Evolutionary conservation across 768 basidiomycete species (phyloP).

Genomic region (Termitomyces eurrhizus): DNA sequence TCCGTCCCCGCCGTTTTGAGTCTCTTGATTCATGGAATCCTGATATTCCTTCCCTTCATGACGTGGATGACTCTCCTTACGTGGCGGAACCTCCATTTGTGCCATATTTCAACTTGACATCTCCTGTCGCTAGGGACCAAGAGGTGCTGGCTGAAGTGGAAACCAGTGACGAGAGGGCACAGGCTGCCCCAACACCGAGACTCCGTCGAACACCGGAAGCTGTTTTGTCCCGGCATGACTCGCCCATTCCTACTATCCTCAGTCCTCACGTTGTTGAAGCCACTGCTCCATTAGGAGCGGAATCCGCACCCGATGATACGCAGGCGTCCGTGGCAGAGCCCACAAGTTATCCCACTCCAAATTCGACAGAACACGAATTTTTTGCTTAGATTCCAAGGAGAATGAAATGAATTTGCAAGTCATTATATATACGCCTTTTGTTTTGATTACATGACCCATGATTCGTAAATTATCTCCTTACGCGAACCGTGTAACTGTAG

Average conservation of each 20-base stretch:
- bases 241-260: conserved; percentile 25
- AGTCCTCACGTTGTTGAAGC: not conserved
- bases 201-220: conserved; percentile 67
- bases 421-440: conserved; percentile 13
- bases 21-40: conserved; percentile 21
- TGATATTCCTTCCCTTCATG: conserved; percentile 17
- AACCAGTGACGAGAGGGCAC: conserved; percentile 28
- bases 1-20: conserved; percentile 41
- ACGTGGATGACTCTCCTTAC: conserved; percentile 4
- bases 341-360: conserved; percentile 47
- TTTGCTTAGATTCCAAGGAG: conserved; percentile 21
- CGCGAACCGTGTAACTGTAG: not conserved
- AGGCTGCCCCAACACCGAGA: conserved; percentile 36
- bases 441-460: conserved; percentile 9
- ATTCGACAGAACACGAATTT: conserved; percentile 39
- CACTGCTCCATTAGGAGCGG: not conserved
- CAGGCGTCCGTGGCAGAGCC: conserved; percentile 22
- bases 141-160: conserved; percentile 22
- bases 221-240: conserved; percentile 44
- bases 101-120: conserved; percentile 24
- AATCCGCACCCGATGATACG: conserved; percentile 7
- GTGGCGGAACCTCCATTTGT: conserved; percentile 16
- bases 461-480: conserved; percentile 4
- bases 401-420: conserved; percentile 10
- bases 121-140: conserved; percentile 15